These are phyloP conservation scores for Volvox africanus DNA, from an alignment of 139 green algal species.

Conservation along the genomic window DNA sequence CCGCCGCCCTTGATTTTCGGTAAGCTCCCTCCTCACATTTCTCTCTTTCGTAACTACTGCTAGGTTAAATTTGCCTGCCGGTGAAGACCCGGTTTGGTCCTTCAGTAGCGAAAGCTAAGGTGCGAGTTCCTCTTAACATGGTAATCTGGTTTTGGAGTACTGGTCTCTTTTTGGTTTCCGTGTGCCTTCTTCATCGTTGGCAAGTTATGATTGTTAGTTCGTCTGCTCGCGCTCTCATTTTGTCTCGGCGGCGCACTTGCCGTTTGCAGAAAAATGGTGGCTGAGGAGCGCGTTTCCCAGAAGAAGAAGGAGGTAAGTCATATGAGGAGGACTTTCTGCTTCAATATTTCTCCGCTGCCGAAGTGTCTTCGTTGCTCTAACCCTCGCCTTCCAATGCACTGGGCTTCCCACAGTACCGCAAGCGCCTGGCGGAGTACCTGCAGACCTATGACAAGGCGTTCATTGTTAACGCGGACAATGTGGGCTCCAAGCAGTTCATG, in stretches of 20 bases:
- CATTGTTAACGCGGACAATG: slow-evolving; percentile 98
- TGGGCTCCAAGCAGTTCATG: slow-evolving; percentile 99
- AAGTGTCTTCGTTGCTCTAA: not conserved
- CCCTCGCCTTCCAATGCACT: not conserved
- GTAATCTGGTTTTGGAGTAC: not conserved
- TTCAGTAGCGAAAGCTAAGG: slow-evolving; percentile 55
- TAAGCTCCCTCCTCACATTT: not conserved
- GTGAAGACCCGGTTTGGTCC: slow-evolving; percentile 84
- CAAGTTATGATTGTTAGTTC: not conserved
- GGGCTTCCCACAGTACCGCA: slow-evolving; percentile 83
- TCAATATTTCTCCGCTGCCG: not conserved
- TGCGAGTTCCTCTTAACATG: not conserved
- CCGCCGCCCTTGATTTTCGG: too few relatives aligned
- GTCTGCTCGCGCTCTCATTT: too few relatives aligned
- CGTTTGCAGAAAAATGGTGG: slow-evolving; percentile 46
- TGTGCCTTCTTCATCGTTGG: not conserved
- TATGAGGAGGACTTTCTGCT: not conserved
- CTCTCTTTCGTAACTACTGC: slow-evolving; percentile 35
- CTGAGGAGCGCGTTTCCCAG: slow-evolving; percentile 39
- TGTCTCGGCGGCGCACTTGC: not conserved
- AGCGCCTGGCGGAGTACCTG: slow-evolving; percentile 84
- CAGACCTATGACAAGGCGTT: slow-evolving; percentile 90
- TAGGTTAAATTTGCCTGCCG: slow-evolving; percentile 89
- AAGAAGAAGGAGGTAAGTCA: slow-evolving; percentile 51
- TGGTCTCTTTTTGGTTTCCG: not conserved